Base-by-base conservation (phyloP, 2,329 filamentous ascomycete genomes). In the Leptographium lundbergii region DNA sequence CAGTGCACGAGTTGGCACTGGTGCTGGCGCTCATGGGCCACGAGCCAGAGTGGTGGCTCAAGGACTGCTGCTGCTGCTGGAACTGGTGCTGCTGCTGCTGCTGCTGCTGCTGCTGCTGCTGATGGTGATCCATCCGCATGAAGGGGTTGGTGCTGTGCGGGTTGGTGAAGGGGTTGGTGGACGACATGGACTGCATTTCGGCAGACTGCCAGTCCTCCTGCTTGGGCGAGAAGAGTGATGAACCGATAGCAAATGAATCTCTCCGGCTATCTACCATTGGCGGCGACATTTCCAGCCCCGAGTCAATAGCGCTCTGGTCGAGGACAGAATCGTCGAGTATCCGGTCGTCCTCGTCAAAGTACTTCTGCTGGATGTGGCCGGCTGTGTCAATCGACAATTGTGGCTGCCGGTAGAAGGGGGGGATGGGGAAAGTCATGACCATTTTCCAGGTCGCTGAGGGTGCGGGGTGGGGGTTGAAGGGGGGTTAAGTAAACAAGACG, bases 1-100 rank as follows among this genome's bases (percentile, higher is more conserved):
- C 86, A 62, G 88, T 82, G 57, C 84, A 87, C 29, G 87, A 88
- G 66, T 76, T 79, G 65, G 83, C 79, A 47, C 62, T 64, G n/a
- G 60, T 63, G 57, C 60, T 62, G 4, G 60, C 58, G 5, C 57
- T 61, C 69, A 85, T 78, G 56, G 83, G 75, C 87, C 88, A 91
- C 63, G 73, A 73, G 70, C 70, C 19, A 62, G 36, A 61, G 71
- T 64, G 81, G 78, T 69, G 69, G 63, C 78, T 75, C 59, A 82
- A 27, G 51, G 25, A 22, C 25, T 55, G 29, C 25, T 55, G 57
- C 3, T 54, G 52, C 29, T 54, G 52, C 29, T 54, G 57, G 29
- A 42, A 54, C 25, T 55, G 73, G 60, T 61, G 60, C 63, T 81
- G 78, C 56, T 70, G 69, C 67, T 74, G 76, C 39, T 14, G 24